Conservation (phyloP, 2,329 filamentous ascomycete genomes). For the Epichloe bromicola region DNA sequence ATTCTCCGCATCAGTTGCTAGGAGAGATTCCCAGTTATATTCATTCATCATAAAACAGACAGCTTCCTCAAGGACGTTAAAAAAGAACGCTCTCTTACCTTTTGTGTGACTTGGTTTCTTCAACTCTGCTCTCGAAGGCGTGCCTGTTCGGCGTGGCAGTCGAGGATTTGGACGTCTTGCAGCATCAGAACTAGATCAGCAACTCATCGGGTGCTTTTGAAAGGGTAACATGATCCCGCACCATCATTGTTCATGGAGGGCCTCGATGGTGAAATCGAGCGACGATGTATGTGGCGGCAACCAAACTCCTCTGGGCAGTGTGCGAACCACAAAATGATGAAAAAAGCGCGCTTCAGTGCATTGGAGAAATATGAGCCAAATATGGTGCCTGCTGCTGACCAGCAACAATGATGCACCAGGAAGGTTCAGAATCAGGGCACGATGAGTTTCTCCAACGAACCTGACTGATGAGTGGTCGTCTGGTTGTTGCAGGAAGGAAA, state of each 20-base stretch:
- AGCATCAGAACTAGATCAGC: neutral
- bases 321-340: neutral
- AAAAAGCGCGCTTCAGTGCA: neutral
- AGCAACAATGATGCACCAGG: neutral
- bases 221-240: neutral
- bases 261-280: neutral
- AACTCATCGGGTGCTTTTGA: neutral
- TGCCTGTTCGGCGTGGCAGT: constrained; percentile 51
- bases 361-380: neutral
- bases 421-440: neutral
- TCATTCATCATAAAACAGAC: constrained; percentile 56
- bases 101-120: constrained; percentile 77
- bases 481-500: neutral
- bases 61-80: neutral
- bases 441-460: neutral
- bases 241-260: neutral
- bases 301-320: neutral
- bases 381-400: neutral
- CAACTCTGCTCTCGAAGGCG: constrained; percentile 68
- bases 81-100: constrained; percentile 47
- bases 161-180: constrained; percentile 2
- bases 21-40: constrained; percentile 99
- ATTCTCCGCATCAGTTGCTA: constrained; percentile 85
- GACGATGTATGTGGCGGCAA: neutral
- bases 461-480: neutral